phyloP scores from a whole-genome alignment of 371 early-diverging fungal genomes.

The Apophysomyces elegans region DNA sequence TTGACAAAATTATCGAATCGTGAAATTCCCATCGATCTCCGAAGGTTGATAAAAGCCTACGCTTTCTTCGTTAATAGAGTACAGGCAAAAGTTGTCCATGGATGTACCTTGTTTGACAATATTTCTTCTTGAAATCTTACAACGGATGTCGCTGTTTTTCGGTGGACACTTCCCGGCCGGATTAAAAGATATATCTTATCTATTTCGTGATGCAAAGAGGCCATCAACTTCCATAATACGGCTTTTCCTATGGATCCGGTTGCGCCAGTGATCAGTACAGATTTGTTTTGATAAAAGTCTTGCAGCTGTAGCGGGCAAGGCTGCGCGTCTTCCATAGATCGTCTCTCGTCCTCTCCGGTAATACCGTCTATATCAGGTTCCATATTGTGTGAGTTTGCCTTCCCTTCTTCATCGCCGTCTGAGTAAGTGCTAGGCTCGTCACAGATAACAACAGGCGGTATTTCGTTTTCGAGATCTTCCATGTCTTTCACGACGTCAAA shows the following conservation, averaged over 20 bases:
- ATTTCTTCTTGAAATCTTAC: conserved; percentile 49
- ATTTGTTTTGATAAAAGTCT: conserved; percentile 40
- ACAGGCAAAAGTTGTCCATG: not conserved
- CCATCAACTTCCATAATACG: conserved; percentile 57
- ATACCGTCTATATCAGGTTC: not conserved
- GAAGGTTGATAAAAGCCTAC: conserved; percentile 48
- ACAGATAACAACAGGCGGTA: conserved; percentile 21
- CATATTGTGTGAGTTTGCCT: not conserved
- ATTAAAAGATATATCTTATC: conserved; percentile 45
- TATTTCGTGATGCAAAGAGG: conserved; percentile 28
- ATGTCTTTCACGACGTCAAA: conserved; percentile 51
- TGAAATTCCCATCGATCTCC: conserved; percentile 42
- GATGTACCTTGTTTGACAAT: conserved; percentile 44
- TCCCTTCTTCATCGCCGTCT: not conserved
- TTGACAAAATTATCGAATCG: conserved; percentile 46
- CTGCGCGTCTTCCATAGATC: not conserved
- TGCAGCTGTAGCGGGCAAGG: conserved; percentile 14
- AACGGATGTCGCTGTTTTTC: conserved; percentile 24
- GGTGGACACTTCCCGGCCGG: conserved; percentile 23
- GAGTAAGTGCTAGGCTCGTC: conserved; percentile 9
- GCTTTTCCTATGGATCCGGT: conserved; percentile 72
- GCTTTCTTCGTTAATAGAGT: not conserved
- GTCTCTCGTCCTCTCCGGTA: conserved; percentile 2
- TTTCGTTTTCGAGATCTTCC: conserved; percentile 34
- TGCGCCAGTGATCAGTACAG: conserved; percentile 62